Percentiles rank a stretch among this genome's conserved stretches.
Conservation (phyloP, 1,284 basidiomycete species). For the Cryptococcus sp. region DNA sequence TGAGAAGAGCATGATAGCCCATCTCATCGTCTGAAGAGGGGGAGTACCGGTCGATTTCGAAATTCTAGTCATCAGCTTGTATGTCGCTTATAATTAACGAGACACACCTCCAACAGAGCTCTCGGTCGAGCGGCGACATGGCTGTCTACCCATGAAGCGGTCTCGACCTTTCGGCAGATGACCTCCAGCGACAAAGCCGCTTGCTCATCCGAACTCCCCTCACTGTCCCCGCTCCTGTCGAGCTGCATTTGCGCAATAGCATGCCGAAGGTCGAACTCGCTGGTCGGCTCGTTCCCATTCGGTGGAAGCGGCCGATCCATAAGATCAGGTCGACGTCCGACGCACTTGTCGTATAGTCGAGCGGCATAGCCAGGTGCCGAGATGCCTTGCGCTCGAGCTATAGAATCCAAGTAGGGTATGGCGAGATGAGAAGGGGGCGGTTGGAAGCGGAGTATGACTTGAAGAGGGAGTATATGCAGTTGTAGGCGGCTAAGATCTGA, state of each 20-base stretch:
- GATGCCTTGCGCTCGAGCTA: constrained; percentile 56
- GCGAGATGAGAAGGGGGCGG: constrained; percentile 58
- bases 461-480: constrained; percentile 65
- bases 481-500: constrained; percentile 70
- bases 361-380: constrained; percentile 1
- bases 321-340: constrained; percentile 16
- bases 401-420: constrained; percentile 64
- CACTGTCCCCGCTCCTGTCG: constrained; percentile 10
- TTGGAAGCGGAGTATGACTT: constrained; percentile 63
- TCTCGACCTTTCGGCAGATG: constrained; percentile 17
- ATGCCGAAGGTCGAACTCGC: constrained; percentile 56
- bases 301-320: constrained; percentile 47
- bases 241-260: constrained; percentile 59
- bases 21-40: constrained; percentile 57
- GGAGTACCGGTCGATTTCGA: constrained; percentile 42
- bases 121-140: constrained; percentile 45
- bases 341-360: constrained; percentile 24
- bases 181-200: constrained; percentile 5
- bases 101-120: constrained; percentile 51
- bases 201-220: background rate
- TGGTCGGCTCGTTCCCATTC: constrained; percentile 43
- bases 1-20: constrained; percentile 53
- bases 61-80: no score
- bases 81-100: no score
- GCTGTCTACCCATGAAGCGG: constrained; percentile 50